phyloP scores from a whole-genome alignment of 306 rosid genomes.

The Mimosa bimucronata region DNA sequence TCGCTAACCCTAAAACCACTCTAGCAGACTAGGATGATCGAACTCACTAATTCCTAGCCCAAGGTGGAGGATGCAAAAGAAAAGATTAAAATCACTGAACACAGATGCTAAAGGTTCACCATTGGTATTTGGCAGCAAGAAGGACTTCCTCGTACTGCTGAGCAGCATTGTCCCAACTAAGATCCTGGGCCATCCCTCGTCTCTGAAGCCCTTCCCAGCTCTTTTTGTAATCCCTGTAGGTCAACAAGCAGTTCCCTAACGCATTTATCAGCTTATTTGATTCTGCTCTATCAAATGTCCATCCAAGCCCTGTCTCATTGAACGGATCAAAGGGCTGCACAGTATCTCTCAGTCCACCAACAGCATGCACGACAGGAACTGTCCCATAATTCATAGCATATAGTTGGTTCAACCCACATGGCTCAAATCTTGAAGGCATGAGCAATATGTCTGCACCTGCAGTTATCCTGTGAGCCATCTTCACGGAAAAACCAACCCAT shows the following conservation, averaged over 20 bases:
- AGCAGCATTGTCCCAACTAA: conserved; percentile 96
- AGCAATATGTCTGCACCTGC: conserved; percentile 88
- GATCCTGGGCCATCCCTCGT: conserved; percentile 90
- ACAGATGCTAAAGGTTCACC: conserved; percentile 41
- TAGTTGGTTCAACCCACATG: conserved; percentile 94
- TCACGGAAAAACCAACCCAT: conserved; percentile 93
- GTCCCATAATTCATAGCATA: conserved; percentile 96
- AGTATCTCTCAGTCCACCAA: conserved; percentile 89
- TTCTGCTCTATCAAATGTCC: conserved; percentile 90
- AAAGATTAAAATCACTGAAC: background rate
- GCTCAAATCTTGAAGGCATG: conserved; percentile 98
- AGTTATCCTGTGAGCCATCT: conserved; percentile 89
- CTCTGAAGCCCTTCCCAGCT: conserved; percentile 96
- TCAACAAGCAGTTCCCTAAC: conserved; percentile 73
- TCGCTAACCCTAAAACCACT: conserved; percentile 1
- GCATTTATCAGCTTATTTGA: conserved; percentile 64
- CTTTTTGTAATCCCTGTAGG: conserved; percentile 71
- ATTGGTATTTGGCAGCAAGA: conserved; percentile 90
- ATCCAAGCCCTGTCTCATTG: conserved; percentile 78
- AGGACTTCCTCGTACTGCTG: conserved; percentile 87
- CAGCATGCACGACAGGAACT: conserved; percentile 90
- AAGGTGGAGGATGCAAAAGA: background rate
- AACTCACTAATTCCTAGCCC: conserved; percentile 1
- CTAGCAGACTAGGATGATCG: conserved; percentile 13
- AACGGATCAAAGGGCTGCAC: conserved; percentile 80